phyloP scores from a whole-genome alignment of 1,284 basidiomycete species.

The Phellopilus nigrolimitatus region DNA sequence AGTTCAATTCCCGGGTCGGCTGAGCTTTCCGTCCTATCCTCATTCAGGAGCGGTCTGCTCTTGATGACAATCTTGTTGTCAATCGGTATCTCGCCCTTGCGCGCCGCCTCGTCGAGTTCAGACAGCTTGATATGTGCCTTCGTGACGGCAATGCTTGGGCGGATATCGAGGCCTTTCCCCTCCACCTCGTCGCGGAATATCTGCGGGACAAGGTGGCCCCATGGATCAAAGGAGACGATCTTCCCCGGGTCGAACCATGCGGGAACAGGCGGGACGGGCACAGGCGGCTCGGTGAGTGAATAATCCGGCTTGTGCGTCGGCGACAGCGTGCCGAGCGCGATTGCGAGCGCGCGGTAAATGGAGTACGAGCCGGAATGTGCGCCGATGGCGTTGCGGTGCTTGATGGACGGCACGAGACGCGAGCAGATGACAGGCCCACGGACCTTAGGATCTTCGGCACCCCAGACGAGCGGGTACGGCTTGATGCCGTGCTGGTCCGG shows the following conservation, averaged over 20 bases:
- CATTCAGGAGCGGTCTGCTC: slow-evolving; percentile 53
- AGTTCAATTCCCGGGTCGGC: slow-evolving; percentile 84
- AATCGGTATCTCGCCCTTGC: slow-evolving; percentile 68
- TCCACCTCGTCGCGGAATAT: slow-evolving; percentile 70
- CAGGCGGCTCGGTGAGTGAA: slow-evolving; percentile 84
- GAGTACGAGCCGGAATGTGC: slow-evolving; percentile 93
- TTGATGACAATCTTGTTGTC: slow-evolving; percentile 83
- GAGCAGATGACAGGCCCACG: slow-evolving; percentile 91
- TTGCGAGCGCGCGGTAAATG: slow-evolving; percentile 89
- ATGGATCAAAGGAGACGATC: slow-evolving; percentile 95
- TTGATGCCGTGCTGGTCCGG: slow-evolving; percentile 70
- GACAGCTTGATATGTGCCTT: slow-evolving; percentile 85
- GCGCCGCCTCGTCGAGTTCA: slow-evolving; percentile 82
- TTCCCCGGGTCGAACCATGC: slow-evolving; percentile 78
- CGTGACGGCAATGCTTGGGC: slow-evolving; percentile 91
- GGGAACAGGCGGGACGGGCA: slow-evolving; percentile 76
- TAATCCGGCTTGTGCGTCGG: slow-evolving; percentile 87
- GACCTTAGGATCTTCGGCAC: slow-evolving; percentile 55
- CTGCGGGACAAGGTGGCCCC: slow-evolving; percentile 85
- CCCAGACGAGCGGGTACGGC: slow-evolving; percentile 82
- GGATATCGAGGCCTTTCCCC: slow-evolving; percentile 64
- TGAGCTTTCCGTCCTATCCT: slow-evolving; percentile 53
- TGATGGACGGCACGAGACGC: slow-evolving; percentile 80
- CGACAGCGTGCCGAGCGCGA: slow-evolving; percentile 85
- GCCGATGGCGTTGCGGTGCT: slow-evolving; percentile 89